Conservation (phyloP, 164 flowering plant genomes). For the Vitis rotundifolia region DNA sequence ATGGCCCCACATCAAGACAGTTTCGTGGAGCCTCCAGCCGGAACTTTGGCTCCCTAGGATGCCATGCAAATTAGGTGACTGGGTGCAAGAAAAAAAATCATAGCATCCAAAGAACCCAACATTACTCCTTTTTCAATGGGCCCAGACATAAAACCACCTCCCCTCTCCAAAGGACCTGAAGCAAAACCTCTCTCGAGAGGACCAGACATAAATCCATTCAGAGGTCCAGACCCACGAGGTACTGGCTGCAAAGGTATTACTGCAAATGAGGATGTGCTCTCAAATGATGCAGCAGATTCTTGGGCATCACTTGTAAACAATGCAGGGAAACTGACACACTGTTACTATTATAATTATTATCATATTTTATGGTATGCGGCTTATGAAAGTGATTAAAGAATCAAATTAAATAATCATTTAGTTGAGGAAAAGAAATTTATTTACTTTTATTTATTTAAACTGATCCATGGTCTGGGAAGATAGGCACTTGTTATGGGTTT, state of each 20-base stretch:
- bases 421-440: too few species aligned
- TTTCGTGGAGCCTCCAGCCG: constrained; percentile 38
- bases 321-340: too few species aligned
- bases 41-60: constrained; percentile 46
- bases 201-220: constrained; percentile 63
- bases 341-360: too few species aligned
- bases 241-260: constrained; percentile 63
- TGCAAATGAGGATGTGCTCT: constrained; percentile 65
- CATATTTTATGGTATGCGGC: too few species aligned
- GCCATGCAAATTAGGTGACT: constrained; percentile 46
- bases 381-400: too few species aligned
- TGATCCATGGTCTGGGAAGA: too few species aligned
- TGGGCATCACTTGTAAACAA: constrained; percentile 39
- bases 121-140: constrained; percentile 59
- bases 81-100: constrained; percentile 50
- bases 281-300: constrained; percentile 64
- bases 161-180: constrained; percentile 63
- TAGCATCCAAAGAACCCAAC: constrained; percentile 59
- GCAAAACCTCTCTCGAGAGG: constrained; percentile 67
- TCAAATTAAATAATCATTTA: too few species aligned
- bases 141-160: constrained; percentile 58
- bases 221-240: constrained; percentile 62
- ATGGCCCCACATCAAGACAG: constrained; percentile 37
- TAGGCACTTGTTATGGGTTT: too few species aligned
- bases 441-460: too few species aligned